phyloP scores from a whole-genome alignment of 164 flowering plant species.

The Vitis rotundifolia region DNA sequence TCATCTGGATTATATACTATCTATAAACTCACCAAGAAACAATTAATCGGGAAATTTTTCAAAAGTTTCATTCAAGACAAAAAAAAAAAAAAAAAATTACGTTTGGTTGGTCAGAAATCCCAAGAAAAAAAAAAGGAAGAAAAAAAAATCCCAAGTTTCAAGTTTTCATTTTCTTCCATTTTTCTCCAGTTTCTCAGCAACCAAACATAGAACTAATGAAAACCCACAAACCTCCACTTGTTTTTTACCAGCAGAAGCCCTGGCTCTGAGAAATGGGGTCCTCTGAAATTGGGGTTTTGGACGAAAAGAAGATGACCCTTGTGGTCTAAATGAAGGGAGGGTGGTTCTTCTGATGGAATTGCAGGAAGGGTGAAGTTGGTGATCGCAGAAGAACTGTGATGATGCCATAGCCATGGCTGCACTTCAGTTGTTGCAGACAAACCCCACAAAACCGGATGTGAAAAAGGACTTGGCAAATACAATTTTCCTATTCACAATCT shows the following conservation, averaged over 20 bases:
- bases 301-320: conserved; percentile 27
- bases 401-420: conserved; percentile 38
- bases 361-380: conserved; percentile 18
- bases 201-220: too few relatives aligned
- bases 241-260: conserved; percentile 41
- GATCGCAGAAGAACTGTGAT: conserved; percentile 33
- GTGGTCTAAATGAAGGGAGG: conserved; percentile 20
- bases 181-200: too few relatives aligned
- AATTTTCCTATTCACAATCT: too few relatives aligned
- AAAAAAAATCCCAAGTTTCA: background rate
- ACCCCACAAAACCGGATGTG: too few relatives aligned
- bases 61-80: background rate
- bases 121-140: background rate
- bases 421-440: too few relatives aligned
- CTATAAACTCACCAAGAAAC: conserved; percentile 35
- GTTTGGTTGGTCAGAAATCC: too few relatives aligned
- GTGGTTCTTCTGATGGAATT: conserved; percentile 21
- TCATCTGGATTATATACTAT: conserved; percentile 76
- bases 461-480: too few relatives aligned
- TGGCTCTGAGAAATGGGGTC: conserved; percentile 38
- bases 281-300: conserved; percentile 24
- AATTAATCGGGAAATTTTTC: background rate
- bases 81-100: background rate
- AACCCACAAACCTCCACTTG: conserved; percentile 56
- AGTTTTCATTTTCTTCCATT: background rate